phyloP scores from a whole-genome alignment of 1,284 basidiomycete species.

The Spongiforma sp. region DNA sequence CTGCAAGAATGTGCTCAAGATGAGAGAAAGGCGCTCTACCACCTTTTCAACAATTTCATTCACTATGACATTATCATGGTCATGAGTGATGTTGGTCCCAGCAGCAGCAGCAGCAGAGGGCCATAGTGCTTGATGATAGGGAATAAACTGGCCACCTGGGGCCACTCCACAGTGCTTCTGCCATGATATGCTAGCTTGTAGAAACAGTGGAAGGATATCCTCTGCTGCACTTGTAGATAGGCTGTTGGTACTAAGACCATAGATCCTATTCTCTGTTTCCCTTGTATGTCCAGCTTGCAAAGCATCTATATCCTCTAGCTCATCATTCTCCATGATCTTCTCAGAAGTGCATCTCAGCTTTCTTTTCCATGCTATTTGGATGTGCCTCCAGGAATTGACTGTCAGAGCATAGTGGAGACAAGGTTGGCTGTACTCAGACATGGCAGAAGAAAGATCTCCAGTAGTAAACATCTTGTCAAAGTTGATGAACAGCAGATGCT shows the following conservation, averaged over 20 bases:
- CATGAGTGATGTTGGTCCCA: background rate
- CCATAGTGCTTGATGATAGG: background rate
- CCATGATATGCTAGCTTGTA: background rate
- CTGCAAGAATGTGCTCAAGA: background rate
- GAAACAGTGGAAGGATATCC: background rate
- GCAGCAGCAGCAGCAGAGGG: background rate
- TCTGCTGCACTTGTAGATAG: background rate
- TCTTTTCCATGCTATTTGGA: background rate
- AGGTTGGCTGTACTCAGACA: background rate
- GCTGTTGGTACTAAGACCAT: background rate
- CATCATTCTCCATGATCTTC: background rate
- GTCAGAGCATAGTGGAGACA: background rate
- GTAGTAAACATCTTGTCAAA: background rate
- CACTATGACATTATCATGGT: background rate
- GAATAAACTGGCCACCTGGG: background rate
- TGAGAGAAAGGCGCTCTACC: background rate
- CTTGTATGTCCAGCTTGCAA: constrained; percentile 1
- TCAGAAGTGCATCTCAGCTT: background rate
- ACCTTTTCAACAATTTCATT: background rate
- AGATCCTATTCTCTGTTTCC: background rate
- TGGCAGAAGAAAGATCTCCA: background rate
- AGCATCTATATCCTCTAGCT: background rate
- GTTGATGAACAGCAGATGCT: background rate
- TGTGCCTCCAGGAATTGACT: background rate
- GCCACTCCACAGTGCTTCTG: background rate